Percentiles rank a stretch among this genome's conserved stretches.
Conservation (phyloP, 164 flowering plant species). For the grape (Vitis vinifera) region DNA sequence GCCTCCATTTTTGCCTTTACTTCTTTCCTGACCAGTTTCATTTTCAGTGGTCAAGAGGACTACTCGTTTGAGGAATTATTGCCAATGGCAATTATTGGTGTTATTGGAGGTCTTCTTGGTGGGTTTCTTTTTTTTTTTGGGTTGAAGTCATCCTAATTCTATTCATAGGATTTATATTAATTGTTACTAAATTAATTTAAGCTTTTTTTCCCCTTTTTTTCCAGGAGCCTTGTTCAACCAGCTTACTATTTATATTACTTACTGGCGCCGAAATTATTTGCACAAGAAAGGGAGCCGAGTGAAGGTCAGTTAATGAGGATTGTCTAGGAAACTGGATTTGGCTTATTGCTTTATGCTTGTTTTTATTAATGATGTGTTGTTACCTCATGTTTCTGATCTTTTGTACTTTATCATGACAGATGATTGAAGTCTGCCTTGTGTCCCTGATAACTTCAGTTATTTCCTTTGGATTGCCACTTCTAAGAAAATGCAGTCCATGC, state of each 20-base stretch:
- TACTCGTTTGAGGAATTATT: slow-evolving; percentile 88
- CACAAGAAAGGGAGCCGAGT: slow-evolving; percentile 90
- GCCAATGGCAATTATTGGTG: slow-evolving; percentile 98
- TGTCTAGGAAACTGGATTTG: not conserved
- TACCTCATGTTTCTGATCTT: not conserved
- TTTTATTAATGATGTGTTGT: not conserved
- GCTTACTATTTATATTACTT: slow-evolving; percentile 77
- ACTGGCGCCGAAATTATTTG: slow-evolving; percentile 83
- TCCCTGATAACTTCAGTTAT: slow-evolving; percentile 79
- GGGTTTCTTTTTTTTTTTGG: slow-evolving; percentile 11
- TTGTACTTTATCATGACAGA: slow-evolving; percentile 37
- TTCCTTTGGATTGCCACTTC: slow-evolving; percentile 91
- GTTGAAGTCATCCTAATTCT: not conserved
- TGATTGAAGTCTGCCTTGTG: slow-evolving; percentile 84
- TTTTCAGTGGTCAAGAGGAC: slow-evolving; percentile 89
- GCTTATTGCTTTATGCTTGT: not conserved
- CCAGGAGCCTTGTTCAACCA: slow-evolving; percentile 96
- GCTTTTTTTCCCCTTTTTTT: slow-evolving; percentile 8
- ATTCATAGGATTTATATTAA: not conserved
- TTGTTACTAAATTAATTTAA: not conserved
- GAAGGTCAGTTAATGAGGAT: slow-evolving; percentile 47
- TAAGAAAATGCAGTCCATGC: slow-evolving; percentile 89
- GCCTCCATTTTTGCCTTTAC: not conserved
- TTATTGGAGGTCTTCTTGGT: slow-evolving; percentile 98
- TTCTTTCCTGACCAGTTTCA: slow-evolving; percentile 10